Evolutionary conservation across 768 basidiomycete species (phyloP).

Genomic region (Kwoniella botswanensis): DNA sequence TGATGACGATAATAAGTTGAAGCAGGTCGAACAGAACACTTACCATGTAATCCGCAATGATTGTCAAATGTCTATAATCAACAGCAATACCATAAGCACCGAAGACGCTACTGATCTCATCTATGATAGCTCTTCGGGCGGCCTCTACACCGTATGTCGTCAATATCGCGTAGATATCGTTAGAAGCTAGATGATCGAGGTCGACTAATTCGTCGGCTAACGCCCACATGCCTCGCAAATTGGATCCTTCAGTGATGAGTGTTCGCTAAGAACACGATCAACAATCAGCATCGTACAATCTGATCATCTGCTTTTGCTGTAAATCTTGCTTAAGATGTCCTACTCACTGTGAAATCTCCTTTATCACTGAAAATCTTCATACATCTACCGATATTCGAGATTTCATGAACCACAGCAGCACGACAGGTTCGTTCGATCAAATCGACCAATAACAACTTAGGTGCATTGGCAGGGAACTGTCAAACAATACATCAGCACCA

Average conservation of each 20-base stretch:
- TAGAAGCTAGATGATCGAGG: constrained; percentile 82
- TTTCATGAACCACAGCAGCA: constrained; percentile 83
- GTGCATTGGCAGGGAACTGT: constrained; percentile 84
- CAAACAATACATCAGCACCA: background rate
- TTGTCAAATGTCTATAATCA: constrained; percentile 86
- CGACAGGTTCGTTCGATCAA: constrained; percentile 87
- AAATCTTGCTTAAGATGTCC: background rate
- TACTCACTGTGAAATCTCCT: constrained; percentile 56
- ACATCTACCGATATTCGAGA: constrained; percentile 84
- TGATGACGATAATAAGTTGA: background rate
- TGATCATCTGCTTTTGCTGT: no score
- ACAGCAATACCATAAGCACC: constrained; percentile 95
- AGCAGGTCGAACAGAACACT: constrained; percentile 44
- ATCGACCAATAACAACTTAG: constrained; percentile 91
- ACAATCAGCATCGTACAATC: constrained; percentile 13
- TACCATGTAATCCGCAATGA: constrained; percentile 99
- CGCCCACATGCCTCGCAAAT: constrained; percentile 84
- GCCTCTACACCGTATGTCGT: constrained; percentile 96
- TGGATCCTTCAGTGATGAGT: constrained; percentile 89
- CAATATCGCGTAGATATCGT: constrained; percentile 90
- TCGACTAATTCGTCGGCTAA: constrained; percentile 66
- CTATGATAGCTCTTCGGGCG: constrained; percentile 86
- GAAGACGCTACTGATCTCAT: constrained; percentile 88
- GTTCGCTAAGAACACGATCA: constrained; percentile 58
- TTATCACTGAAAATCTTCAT: constrained; percentile 57